Conservation (phyloP, 2,329 filamentous ascomycete species). For the Fusarium nanum region DNA sequence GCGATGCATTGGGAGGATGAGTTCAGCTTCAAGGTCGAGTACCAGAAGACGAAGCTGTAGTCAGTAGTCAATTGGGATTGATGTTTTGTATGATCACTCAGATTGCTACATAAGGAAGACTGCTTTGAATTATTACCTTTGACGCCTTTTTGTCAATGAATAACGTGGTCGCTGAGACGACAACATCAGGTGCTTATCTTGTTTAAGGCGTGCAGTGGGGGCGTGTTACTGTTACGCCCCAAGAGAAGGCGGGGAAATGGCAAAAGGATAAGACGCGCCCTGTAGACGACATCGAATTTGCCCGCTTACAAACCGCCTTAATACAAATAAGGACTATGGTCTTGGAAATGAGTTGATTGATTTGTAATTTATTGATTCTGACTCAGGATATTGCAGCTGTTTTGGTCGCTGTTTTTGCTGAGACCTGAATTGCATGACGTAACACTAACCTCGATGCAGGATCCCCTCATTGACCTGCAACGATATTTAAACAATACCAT, state of each 20-base stretch:
- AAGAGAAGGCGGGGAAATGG: not conserved
- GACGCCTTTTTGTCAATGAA: not conserved
- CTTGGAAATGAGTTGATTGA: not conserved
- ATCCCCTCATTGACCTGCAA: not conserved
- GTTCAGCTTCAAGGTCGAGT: constrained; percentile 34
- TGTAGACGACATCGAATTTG: not conserved
- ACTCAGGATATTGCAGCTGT: not conserved
- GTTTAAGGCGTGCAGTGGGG: not conserved
- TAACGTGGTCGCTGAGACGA: not conserved
- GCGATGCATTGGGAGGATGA: constrained; percentile 34
- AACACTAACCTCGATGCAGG: not conserved
- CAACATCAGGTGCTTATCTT: not conserved
- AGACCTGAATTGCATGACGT: not conserved
- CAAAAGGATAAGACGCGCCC: not conserved
- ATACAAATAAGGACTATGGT: not conserved
- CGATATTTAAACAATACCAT: not conserved
- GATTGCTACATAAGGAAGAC: not conserved
- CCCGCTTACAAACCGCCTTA: not conserved
- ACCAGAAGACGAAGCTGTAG: constrained; percentile 2
- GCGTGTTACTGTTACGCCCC: not conserved
- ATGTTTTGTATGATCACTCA: not conserved
- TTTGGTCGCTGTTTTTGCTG: too few relatives aligned
- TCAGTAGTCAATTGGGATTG: too few relatives aligned
- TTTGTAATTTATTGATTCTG: not conserved
- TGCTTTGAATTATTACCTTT: not conserved